Evolutionary conservation across 2,329 filamentous ascomycete species (phyloP).

Genomic region (Penicillium decumbens): DNA sequence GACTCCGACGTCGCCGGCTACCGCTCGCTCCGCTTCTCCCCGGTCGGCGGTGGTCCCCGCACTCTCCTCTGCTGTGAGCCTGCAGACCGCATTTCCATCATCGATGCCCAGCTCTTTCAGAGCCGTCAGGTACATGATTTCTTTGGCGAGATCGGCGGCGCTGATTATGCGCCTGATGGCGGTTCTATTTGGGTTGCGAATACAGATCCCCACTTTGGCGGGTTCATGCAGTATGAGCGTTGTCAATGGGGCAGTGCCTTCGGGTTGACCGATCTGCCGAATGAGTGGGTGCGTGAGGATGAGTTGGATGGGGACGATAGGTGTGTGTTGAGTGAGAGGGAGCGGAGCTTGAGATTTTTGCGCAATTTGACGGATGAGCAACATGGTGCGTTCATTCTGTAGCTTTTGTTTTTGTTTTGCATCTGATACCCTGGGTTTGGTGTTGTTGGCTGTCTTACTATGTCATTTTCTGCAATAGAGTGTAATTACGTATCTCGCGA

Average conservation of each 20-base stretch:
- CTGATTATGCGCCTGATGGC: conserved; percentile 42
- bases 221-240: conserved; percentile 44
- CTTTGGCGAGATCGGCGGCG: conserved; percentile 45
- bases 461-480: conserved; percentile 4
- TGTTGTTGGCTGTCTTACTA: conserved; percentile 16
- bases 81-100: conserved; percentile 43
- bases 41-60: conserved; percentile 42
- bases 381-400: conserved; percentile 31
- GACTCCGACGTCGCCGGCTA: conserved; percentile 45
- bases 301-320: conserved; percentile 35
- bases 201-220: conserved; percentile 42
- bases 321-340: conserved; percentile 32
- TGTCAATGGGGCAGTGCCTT: conserved; percentile 36
- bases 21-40: conserved; percentile 43
- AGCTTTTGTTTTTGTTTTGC: conserved; percentile 3
- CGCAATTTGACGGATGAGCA: conserved; percentile 32
- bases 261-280: conserved; percentile 32
- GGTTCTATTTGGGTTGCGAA: conserved; percentile 43
- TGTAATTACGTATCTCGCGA: neutral
- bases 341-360: conserved; percentile 34
- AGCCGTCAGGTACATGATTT: conserved; percentile 44
- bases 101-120: conserved; percentile 43
- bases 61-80: conserved; percentile 43
- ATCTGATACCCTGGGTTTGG: conserved; percentile 25
- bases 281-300: conserved; percentile 37